Evolutionary conservation across 2,329 filamentous ascomycete species (phyloP).

Genomic region (Colletotrichum sp.): DNA sequence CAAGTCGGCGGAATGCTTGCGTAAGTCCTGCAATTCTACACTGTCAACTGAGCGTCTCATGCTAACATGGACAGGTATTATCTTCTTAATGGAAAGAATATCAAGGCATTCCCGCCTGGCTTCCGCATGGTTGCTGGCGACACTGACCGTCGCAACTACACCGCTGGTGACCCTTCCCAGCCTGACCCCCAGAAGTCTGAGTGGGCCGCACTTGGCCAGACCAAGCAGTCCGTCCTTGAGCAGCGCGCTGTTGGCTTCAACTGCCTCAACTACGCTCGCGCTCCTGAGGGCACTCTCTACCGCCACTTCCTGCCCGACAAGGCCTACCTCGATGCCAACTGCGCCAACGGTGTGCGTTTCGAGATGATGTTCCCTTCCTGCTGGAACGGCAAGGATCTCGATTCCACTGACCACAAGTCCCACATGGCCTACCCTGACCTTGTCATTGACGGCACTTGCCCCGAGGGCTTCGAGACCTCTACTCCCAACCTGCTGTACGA

Average conservation of each 20-base stretch:
- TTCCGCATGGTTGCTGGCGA: constrained; percentile 87
- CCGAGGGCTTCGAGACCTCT: constrained; percentile 69
- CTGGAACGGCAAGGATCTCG: constrained; percentile 76
- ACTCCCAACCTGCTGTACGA: constrained; percentile 83
- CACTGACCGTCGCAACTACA: constrained; percentile 71
- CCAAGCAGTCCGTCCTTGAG: constrained; percentile 69
- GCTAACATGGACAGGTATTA: constrained; percentile 70
- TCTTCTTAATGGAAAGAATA: constrained; percentile 69
- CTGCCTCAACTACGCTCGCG: constrained; percentile 79
- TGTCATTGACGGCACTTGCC: constrained; percentile 80
- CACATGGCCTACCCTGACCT: constrained; percentile 81
- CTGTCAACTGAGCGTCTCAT: not conserved
- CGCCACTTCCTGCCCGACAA: constrained; percentile 86
- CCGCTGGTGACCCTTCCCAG: constrained; percentile 68
- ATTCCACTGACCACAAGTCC: constrained; percentile 59
- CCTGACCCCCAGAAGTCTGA: constrained; percentile 69
- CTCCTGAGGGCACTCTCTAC: constrained; percentile 75
- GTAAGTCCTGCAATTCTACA: constrained; percentile 55
- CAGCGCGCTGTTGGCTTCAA: constrained; percentile 94
- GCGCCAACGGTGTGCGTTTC: constrained; percentile 79
- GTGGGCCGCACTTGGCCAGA: constrained; percentile 70
- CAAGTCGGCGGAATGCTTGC: constrained; percentile 86
- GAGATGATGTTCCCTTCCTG: constrained; percentile 91
- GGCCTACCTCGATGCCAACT: constrained; percentile 79
- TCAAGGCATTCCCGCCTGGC: constrained; percentile 75